phyloP scores from a whole-genome alignment of 331 rosid species.

The Phaseolus coccineus region DNA sequence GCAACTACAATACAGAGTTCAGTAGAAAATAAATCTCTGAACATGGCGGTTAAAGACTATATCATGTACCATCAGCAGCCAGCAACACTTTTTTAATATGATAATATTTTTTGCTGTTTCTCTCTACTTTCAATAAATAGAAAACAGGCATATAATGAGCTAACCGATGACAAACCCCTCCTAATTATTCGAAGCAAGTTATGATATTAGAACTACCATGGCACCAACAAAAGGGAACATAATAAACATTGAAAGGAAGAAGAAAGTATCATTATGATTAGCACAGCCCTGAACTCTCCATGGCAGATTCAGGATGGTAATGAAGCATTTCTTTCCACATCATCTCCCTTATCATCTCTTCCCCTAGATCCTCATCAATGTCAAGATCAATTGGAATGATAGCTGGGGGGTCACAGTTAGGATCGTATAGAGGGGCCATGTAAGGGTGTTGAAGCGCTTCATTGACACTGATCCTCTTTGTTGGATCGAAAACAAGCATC shows the following conservation, averaged over 20 bases:
- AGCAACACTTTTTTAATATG: constrained; percentile 41
- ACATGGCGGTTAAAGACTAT: constrained; percentile 42
- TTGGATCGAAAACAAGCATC: constrained; percentile 86
- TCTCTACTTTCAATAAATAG: constrained; percentile 44
- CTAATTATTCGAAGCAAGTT: constrained; percentile 55
- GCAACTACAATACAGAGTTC: constrained; percentile 45
- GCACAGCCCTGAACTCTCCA: constrained; percentile 46
- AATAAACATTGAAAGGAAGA: constrained; percentile 23
- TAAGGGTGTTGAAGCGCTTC: constrained; percentile 89
- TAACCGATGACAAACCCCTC: constrained; percentile 37
- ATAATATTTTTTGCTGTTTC: constrained; percentile 35
- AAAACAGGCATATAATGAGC: constrained; percentile 38
- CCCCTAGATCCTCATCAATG: constrained; percentile 78
- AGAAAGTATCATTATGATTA: constrained; percentile 25
- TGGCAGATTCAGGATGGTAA: constrained; percentile 74
- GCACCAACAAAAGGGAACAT: constrained; percentile 33
- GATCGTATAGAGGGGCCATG: constrained; percentile 80
- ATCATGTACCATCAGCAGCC: constrained; percentile 48
- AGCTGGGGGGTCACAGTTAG: constrained; percentile 65
- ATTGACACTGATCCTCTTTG: constrained; percentile 73
- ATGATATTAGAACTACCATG: constrained; percentile 46
- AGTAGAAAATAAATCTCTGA: constrained; percentile 45
- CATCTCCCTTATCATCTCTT: constrained; percentile 84
- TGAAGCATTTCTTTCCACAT: constrained; percentile 86
- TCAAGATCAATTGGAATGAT: constrained; percentile 79